Base-by-base conservation (phyloP, 176 grass and related monocot genomes). In the Hordeum marinum region DNA sequence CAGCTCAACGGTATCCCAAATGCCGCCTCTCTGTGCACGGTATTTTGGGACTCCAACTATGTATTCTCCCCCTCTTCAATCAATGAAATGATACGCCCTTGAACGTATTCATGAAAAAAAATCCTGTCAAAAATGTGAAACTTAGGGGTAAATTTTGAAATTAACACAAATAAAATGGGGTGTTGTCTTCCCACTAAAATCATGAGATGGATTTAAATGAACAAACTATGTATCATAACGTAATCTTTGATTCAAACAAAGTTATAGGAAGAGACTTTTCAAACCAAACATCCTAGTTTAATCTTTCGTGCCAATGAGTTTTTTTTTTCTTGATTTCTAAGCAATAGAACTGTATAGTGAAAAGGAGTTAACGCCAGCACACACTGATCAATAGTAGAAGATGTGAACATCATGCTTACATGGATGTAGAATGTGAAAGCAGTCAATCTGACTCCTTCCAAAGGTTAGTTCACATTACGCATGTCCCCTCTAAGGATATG, bases 401-500 rank as follows among this genome's bases (percentile, higher is more conserved):
- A 48, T 66, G 61, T 23, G 78, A 32, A 66, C 61, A 48, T 63
- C 6, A 2, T 2, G 14, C 8, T 62, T 29, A 58, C 50, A 71
- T 58, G 65, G 66, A 59, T 72, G 66, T 52, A 55, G n/a, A 36
- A 55, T 69, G 31, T 69, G 64, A 69, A 78, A 69, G 45, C 45
- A 18, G 24, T 42, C 3, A 40, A 42, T 43, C 8, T 1, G n/a
- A 72, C 41, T 21, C 77, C 37, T 6, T 82, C 24, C 37, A 5
- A 9, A n/a, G 18, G 26, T 43, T 62, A 63, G 54, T 34, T 74
- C 55, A 63, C 68, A 62, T 23, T 62, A 32, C 42, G 1, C 20
- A n/a, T 69, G 4, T 11, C 17, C 24, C 4, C 13, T 9, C 48
- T 15, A 4, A n/a, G 11, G 54, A 32, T 40, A 34, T 11, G 1